Evolutionary conservation across 805 yeast species (phyloP).

Genomic region (Hanseniaspora pseudoguilliermondii): DNA sequence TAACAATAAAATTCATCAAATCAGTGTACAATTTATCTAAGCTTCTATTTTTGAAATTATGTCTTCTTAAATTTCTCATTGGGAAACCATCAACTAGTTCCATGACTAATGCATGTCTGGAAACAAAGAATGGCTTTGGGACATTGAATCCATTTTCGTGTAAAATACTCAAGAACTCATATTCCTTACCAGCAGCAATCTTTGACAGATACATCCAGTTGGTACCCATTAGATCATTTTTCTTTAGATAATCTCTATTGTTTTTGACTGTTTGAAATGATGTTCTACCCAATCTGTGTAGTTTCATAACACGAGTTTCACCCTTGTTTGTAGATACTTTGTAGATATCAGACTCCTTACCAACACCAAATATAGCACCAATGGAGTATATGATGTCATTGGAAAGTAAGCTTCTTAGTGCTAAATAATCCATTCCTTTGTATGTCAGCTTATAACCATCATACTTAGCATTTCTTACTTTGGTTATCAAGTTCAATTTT

Average conservation of each 20-base stretch:
- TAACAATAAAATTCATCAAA: conserved; percentile 75
- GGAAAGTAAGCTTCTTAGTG: conserved; percentile 70
- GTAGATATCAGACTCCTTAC: conserved; percentile 93
- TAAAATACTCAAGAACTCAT: conserved; percentile 69
- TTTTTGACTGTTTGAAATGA: conserved; percentile 87
- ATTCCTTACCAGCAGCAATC: conserved; percentile 87
- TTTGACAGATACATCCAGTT: conserved; percentile 89
- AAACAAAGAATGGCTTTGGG: conserved; percentile 78
- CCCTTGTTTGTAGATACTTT: conserved; percentile 62
- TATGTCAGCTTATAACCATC: conserved; percentile 88
- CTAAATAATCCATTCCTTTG: conserved; percentile 84
- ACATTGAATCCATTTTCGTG: conserved; percentile 67
- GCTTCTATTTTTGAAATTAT: conserved; percentile 33
- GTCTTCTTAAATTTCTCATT: conserved; percentile 69
- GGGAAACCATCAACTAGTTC: conserved; percentile 81
- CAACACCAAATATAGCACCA: conserved; percentile 86
- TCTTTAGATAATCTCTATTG: conserved; percentile 76
- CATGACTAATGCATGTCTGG: conserved; percentile 90
- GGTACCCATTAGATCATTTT: conserved; percentile 45
- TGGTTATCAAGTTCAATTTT: conserved; percentile 63
- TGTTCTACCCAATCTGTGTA: conserved; percentile 87
- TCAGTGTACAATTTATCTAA: conserved; percentile 66
- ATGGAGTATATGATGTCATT: conserved; percentile 62
- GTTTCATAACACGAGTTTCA: conserved; percentile 61
- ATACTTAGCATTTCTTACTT: conserved; percentile 78